A percentile compares a stretch with the other conserved stretches of the same genome.
Conservation (phyloP, 2,329 filamentous ascomycete species). For the Diaporthe sp. region DNA sequence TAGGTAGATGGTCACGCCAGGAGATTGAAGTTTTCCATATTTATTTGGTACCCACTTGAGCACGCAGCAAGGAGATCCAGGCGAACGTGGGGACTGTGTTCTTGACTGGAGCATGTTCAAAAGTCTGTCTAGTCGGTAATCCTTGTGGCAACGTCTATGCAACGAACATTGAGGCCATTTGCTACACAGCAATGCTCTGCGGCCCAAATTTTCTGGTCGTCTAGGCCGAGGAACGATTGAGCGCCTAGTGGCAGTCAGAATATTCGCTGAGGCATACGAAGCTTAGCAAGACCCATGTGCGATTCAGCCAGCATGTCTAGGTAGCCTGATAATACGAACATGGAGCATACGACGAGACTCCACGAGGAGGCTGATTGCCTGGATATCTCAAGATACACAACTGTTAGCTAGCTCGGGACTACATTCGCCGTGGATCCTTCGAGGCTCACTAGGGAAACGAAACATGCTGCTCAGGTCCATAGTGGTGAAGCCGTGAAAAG, state of each 20-base stretch:
- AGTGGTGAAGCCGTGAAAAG: constrained; percentile 57
- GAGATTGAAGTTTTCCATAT: neutral
- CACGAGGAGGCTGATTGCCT: constrained; percentile 60
- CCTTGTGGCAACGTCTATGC: neutral
- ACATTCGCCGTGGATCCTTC: constrained; percentile 69
- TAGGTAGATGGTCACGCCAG: neutral
- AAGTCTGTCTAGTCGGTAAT: neutral
- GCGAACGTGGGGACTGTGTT: neutral
- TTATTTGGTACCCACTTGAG: too few species aligned
- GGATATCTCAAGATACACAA: constrained; percentile 64
- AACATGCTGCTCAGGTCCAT: constrained; percentile 68
- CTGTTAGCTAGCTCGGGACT: constrained; percentile 64
- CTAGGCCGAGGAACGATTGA: neutral
- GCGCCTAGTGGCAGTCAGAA: neutral
- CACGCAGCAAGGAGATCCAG: neutral
- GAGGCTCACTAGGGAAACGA: constrained; percentile 59
- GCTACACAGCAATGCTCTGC: too few species aligned
- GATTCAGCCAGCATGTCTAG: constrained; percentile 44
- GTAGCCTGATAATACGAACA: neutral
- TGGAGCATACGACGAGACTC: constrained; percentile 55
- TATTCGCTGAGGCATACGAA: constrained; percentile 71
- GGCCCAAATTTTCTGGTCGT: too few species aligned
- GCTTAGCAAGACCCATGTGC: constrained; percentile 70
- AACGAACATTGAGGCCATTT: neutral
- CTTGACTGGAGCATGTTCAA: neutral